Evolutionary conservation across 129 eudicot genomes (phyloP).

Genomic region (Ambrosia artemisiifolia): DNA sequence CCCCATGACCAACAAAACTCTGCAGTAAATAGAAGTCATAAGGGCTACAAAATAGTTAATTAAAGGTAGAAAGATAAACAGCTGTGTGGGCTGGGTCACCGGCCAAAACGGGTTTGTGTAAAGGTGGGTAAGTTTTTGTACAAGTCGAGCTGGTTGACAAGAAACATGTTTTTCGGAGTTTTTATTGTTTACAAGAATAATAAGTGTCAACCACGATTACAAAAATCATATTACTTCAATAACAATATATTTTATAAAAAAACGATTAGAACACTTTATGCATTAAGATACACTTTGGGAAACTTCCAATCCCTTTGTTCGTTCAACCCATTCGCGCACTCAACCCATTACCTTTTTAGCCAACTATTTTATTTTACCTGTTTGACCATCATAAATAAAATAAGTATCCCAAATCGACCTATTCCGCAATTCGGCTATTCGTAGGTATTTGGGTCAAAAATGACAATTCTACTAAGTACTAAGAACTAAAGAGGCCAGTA

Average conservation of each 20-base stretch:
- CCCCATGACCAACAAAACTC: constrained; percentile 99
- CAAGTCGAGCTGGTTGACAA: background rate
- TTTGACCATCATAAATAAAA: background rate
- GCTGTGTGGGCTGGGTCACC: background rate
- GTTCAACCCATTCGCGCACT: background rate
- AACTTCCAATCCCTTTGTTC: background rate
- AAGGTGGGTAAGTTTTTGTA: background rate
- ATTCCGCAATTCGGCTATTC: background rate
- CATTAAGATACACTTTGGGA: background rate
- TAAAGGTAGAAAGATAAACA: background rate
- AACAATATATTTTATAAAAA: background rate
- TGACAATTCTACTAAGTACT: background rate
- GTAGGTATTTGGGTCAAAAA: background rate
- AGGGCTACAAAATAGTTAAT: background rate
- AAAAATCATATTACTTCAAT: background rate
- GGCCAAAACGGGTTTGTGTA: background rate
- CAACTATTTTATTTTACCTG: background rate
- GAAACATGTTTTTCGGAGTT: background rate
- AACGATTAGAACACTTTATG: background rate
- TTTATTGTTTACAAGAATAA: background rate
- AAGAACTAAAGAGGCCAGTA: background rate
- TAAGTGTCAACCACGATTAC: background rate
- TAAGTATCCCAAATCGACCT: background rate
- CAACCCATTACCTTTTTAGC: background rate
- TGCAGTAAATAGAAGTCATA: constrained; percentile 31